Evolutionary conservation across 225 moss, liverwort and hornwort genomes (phyloP).

Genomic region (Neckera pumila): DNA sequence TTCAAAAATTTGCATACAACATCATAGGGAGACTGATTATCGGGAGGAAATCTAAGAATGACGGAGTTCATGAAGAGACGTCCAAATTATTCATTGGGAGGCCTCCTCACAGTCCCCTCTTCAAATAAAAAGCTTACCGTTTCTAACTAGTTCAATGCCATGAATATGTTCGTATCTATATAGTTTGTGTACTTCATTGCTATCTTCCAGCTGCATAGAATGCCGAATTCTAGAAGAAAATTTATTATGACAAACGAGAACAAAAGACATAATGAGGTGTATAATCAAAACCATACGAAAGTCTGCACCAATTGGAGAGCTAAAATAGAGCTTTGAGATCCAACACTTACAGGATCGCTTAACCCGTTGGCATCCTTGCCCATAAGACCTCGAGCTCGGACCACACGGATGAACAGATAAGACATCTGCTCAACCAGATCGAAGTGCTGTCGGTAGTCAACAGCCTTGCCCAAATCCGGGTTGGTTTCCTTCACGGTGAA

Average conservation of each 20-base stretch:
- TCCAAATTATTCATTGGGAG: not conserved
- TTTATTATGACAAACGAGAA: not conserved
- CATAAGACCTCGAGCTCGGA: slow-evolving; percentile 64
- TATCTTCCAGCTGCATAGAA: too few species aligned
- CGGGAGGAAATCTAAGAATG: not conserved
- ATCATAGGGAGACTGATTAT: not conserved
- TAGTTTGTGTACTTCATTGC: too few species aligned
- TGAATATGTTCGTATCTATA: too few species aligned
- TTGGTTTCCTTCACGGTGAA: slow-evolving; percentile 71
- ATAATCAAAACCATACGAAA: not conserved
- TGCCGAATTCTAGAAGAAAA: not conserved
- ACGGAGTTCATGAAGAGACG: not conserved
- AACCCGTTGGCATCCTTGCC: slow-evolving; percentile 72
- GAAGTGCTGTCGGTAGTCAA: slow-evolving; percentile 73
- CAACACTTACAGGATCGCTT: slow-evolving; percentile 69
- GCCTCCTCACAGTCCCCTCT: not conserved
- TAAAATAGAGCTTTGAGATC: not conserved
- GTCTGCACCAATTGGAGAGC: not conserved
- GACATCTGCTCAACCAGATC: slow-evolving; percentile 89
- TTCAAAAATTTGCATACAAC: not conserved
- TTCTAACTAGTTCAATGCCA: not conserved
- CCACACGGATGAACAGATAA: slow-evolving; percentile 67
- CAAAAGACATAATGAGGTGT: not conserved
- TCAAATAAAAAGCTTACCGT: not conserved
- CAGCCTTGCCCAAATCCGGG: slow-evolving; percentile 64